Evolutionary conservation across 345 rosid species (phyloP), one percentile per base, ranked within the genome.

Genomic region (Pseudoturritis turrita): DNA sequence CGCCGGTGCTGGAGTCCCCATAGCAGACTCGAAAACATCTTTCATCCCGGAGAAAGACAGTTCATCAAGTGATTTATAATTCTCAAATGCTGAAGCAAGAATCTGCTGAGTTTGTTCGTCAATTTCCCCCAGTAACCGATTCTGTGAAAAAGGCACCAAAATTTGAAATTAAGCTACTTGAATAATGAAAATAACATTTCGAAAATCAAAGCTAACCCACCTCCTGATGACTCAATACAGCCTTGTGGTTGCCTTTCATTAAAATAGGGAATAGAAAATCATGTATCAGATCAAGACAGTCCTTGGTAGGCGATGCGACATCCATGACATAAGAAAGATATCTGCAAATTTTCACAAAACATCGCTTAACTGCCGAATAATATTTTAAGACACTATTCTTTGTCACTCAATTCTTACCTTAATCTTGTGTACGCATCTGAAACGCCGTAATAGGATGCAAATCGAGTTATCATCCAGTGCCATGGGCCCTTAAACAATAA

Each of bases 281-380:
- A 77, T 83, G 62, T 56, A 95, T 86, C 79, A 91, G 65, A 21
- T 80, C 81, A 73, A 95, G 91, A 78, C 96, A 91, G 80, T 89
- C 96, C 21, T 84, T 86, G 33, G 99, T 94, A 19, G 99, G 97
- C 35, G 99, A 88, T 62, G 96, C 96, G 15, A 95, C 96, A 78
- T 95, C 99, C 99, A 89, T 95, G 62, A 95, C 78, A 78, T 95
- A 95, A 39, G 99, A 88, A 59, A 91, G 91, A 74, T 95, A 89
- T 80, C 99, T 91, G 80, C 77, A 72, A 72, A 70, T 43, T 58
- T 31, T 53, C 63, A 77, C 50, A 47, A 56, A 65, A 66, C 17
- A 62, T 50, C 9, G 46, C 39, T 70, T 18, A 33, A 46, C 36
- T 37, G 11, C 31, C 56, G 11, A 45, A 49, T 54, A 39, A 36